These are phyloP conservation scores for Ganoderma leucocontextum DNA, from an alignment of 1,284 basidiomycete genomes.

Conservation along the genomic window DNA sequence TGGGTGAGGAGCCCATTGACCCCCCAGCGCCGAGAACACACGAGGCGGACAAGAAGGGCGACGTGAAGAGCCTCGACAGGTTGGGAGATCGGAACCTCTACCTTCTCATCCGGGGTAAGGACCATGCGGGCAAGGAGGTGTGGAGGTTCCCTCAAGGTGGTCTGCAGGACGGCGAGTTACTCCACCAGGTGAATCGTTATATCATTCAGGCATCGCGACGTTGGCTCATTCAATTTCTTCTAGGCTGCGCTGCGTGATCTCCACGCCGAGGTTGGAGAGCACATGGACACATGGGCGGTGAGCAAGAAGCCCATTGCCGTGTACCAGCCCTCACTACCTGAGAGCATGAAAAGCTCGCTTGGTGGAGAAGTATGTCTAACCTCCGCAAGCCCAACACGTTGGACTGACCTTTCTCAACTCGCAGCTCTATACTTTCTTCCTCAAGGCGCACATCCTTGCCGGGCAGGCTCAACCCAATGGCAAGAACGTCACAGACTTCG, in stretches of 20 bases:
- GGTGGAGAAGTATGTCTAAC: constrained; percentile 36
- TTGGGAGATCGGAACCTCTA: constrained; percentile 88
- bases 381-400: background rate
- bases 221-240: background rate
- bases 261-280: constrained; percentile 68
- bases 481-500: constrained; percentile 74
- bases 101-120: constrained; percentile 71
- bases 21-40: constrained; percentile 55
- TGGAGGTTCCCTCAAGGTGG: constrained; percentile 88
- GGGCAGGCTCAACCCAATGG: constrained; percentile 72
- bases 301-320: constrained; percentile 78
- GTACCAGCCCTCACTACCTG: constrained; percentile 55
- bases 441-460: constrained; percentile 84
- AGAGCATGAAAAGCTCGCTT: constrained; percentile 22
- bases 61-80: constrained; percentile 83
- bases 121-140: constrained; percentile 55
- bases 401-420: background rate
- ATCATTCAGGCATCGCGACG: no score
- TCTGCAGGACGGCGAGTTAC: constrained; percentile 66
- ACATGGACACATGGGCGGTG: constrained; percentile 87
- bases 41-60: constrained; percentile 66
- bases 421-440: constrained; percentile 67
- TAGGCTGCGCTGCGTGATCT: constrained; percentile 79
- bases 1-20: constrained; percentile 63
- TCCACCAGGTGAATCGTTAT: constrained; percentile 66